Base-by-base conservation (phyloP, 2,329 filamentous ascomycete species). In the Setomelanomma holmii region DNA sequence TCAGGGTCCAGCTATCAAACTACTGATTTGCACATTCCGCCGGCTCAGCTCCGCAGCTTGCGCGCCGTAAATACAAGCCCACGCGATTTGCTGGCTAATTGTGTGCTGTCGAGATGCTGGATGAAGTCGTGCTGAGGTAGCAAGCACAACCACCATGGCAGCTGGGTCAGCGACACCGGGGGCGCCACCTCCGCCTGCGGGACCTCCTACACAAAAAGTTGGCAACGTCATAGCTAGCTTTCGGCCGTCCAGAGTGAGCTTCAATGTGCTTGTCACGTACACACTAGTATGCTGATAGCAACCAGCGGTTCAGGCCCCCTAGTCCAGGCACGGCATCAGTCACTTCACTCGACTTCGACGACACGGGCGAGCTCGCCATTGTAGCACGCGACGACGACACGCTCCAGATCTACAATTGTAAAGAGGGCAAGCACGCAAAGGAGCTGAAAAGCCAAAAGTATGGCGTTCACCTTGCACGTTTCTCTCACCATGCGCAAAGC, bases 371-470 rank as follows among this genome's bases (percentile, higher is more conserved):
- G 75, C 89, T 93, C 43, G 84, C 96, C 53, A 91, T 99, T 76
- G 90, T 93, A 0, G 91, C 92, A 5, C 90, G 93, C 62, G 92
- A 91, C 78, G 95, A 99, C 75, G 93, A 97, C 73, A 96, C 91
- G 3, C 90, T 99, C 57, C 93, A 98, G 70, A 88, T 99, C 24
- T 99, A 96, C 79, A 96, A 95, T 67, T 89, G 96, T 58, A 90
- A 89, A 67, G 92, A 96, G 60, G 95, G 95, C 4, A 89, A 90
- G 55, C 88, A 92, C 64, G 90, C 91, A 40, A 98, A 98, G 78
- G 89, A 88, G 53, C 83, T 97, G 40, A 87, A 96, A 45, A 96
- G 90, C 77, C 96, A 98, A 72, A 99, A 99, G 74, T 99, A 99
- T 68, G 95, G 95, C 53, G 92, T 91, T 16, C 95, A 96, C 72